Conservation (phyloP, 2,329 filamentous ascomycete species). For the Talaromyces marneffei region DNA sequence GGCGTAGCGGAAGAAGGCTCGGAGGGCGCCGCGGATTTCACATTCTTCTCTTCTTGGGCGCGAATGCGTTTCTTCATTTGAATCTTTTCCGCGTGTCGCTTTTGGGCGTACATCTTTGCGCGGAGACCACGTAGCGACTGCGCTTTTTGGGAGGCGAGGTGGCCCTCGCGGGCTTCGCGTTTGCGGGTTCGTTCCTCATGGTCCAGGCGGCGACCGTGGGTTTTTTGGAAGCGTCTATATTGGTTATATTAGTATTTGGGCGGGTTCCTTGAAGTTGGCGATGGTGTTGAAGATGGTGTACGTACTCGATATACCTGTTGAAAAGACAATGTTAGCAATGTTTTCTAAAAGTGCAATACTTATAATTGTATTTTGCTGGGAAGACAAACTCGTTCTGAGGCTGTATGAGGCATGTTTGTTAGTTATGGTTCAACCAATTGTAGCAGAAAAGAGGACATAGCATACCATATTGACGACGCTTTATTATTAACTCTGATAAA, state of each 20-base stretch:
- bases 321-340: conserved; percentile 2
- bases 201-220: conserved; percentile 51
- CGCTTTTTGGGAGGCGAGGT: conserved; percentile 81
- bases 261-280: conserved; percentile 41
- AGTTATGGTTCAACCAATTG: neutral
- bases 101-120: conserved; percentile 90
- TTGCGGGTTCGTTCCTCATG: conserved; percentile 88
- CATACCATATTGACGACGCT: neutral
- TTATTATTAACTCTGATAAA: neutral
- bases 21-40: conserved; percentile 74
- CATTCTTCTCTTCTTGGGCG: conserved; percentile 90
- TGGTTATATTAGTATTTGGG: conserved; percentile 11
- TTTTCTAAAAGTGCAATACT: neutral
- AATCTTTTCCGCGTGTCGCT: conserved; percentile 95
- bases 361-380: neutral
- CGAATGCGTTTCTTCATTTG: conserved; percentile 94
- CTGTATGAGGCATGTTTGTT: neutral
- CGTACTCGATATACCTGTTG: conserved; percentile 64
- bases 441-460: neutral
- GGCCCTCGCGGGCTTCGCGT: conserved; percentile 76
- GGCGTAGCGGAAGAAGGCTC: conserved; percentile 61
- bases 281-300: conserved; percentile 32
- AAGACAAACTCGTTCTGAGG: conserved; percentile 7
- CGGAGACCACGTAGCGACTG: conserved; percentile 88
- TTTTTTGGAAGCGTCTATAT: conserved; percentile 14